Percentiles rank a stretch among this genome's conserved stretches.
phyloP scores from a whole-genome alignment of 805 yeast species.

The Suhomyces vadensis region DNA sequence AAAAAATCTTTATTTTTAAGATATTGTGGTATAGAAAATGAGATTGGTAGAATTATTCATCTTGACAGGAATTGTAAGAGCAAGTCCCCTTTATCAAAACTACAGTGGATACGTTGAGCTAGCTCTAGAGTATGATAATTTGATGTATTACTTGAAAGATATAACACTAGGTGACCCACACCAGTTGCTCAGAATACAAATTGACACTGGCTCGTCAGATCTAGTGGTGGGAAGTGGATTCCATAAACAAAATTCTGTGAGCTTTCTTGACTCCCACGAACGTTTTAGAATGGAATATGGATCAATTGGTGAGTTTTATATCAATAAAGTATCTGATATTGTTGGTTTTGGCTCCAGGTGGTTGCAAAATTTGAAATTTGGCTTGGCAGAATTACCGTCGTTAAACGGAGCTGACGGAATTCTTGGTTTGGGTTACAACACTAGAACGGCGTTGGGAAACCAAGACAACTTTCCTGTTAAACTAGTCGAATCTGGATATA shows the following conservation, averaged over 20 bases:
- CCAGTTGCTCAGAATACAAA: constrained; percentile 9
- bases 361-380: constrained; percentile 10
- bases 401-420: constrained; percentile 12
- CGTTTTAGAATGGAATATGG: constrained; percentile 5
- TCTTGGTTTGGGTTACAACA: constrained; percentile 19
- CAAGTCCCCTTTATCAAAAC: neutral
- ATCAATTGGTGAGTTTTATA: constrained; percentile 5
- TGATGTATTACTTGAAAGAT: constrained; percentile 12
- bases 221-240: constrained; percentile 6
- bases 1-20: neutral
- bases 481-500: constrained; percentile 14
- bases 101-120: neutral
- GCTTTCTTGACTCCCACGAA: constrained; percentile 3
- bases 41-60: neutral
- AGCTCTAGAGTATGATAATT: neutral
- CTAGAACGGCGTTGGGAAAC: constrained; percentile 11
- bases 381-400: constrained; percentile 8
- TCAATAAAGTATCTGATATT: constrained; percentile 5
- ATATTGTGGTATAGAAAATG: neutral
- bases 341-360: constrained; percentile 3
- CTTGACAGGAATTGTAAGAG: neutral
- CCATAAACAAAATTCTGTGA: neutral
- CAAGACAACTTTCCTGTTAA: constrained; percentile 17
- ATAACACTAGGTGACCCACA: constrained; percentile 16
- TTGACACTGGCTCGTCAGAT: constrained; percentile 15